Evolutionary conservation across 305 asterid species (phyloP).

Genomic region (Fraxinus nigra): DNA sequence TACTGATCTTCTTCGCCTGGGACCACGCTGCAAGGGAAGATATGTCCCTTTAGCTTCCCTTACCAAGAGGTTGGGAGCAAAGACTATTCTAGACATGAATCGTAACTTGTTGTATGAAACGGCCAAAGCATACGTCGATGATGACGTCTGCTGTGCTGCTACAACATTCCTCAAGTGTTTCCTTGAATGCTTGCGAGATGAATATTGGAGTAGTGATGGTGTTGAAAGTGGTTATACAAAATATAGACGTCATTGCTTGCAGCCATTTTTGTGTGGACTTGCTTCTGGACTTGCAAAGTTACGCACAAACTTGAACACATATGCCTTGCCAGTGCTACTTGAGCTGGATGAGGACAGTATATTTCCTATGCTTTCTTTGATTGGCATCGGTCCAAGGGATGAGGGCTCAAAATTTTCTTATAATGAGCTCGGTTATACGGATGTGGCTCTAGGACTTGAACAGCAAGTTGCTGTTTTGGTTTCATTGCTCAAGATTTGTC

Average conservation of each 20-base stretch:
- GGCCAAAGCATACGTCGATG: conserved; percentile 69
- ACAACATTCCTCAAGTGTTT: conserved; percentile 83
- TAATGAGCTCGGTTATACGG: conserved; percentile 40
- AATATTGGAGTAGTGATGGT: conserved; percentile 83
- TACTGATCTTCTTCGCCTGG: conserved; percentile 71
- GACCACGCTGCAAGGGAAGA: conserved; percentile 96
- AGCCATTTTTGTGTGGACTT: conserved; percentile 72
- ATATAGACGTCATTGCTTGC: conserved; percentile 74
- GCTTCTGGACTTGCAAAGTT: conserved; percentile 77
- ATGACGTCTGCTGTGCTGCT: conserved; percentile 93
- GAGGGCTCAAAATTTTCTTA: conserved; percentile 43
- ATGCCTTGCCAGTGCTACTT: conserved; percentile 84
- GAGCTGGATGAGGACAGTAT: conserved; percentile 80
- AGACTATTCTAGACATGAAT: conserved; percentile 62
- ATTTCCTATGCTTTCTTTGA: conserved; percentile 74
- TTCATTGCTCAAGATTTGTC: conserved; percentile 88
- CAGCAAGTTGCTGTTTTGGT: conserved; percentile 76
- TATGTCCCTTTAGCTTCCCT: conserved; percentile 82
- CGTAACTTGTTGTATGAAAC: conserved; percentile 71
- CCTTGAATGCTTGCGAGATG: conserved; percentile 85
- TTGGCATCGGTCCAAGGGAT: conserved; percentile 51
- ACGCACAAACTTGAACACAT: conserved; percentile 84
- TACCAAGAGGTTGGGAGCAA: conserved; percentile 85
- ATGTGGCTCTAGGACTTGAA: conserved; percentile 51
- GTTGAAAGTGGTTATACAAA: conserved; percentile 63